These are phyloP conservation scores for Populus deltoides DNA, from an alignment of 345 rosid species.

Conservation along the genomic window DNA sequence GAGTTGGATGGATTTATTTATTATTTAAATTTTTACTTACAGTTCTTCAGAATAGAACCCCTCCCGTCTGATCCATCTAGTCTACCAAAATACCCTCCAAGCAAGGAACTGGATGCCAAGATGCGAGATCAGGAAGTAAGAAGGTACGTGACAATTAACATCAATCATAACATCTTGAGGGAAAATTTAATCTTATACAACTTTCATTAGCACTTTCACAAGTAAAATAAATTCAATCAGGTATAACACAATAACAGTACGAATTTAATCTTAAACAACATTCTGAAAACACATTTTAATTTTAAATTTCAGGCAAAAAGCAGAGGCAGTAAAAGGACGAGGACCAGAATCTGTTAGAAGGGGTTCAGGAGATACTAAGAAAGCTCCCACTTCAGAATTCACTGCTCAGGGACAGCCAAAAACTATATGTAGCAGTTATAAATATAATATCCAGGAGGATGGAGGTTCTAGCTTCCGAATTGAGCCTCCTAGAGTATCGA, in stretches of 20 bases:
- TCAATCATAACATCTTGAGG: background rate
- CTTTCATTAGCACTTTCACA: background rate
- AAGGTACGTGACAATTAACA: constrained; percentile 9
- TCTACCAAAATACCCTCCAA: constrained; percentile 29
- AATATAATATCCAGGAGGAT: constrained; percentile 41
- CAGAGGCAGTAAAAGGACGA: constrained; percentile 54
- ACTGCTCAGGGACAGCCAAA: constrained; percentile 48
- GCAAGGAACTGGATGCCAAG: constrained; percentile 28
- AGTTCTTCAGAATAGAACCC: constrained; percentile 23
- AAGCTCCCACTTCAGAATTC: constrained; percentile 57
- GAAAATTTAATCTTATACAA: background rate
- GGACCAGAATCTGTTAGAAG: constrained; percentile 70
- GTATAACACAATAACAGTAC: no score
- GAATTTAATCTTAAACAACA: no score
- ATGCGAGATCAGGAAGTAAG: constrained; percentile 23
- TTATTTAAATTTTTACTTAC: background rate
- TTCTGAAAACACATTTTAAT: constrained; percentile 3
- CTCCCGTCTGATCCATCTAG: constrained; percentile 24
- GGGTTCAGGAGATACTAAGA: constrained; percentile 48
- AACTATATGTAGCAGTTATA: constrained; percentile 34
- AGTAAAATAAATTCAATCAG: background rate
- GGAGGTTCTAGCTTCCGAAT: constrained; percentile 42
- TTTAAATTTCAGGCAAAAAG: constrained; percentile 49
- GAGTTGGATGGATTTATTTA: background rate
- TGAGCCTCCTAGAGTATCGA: constrained; percentile 34